These are phyloP conservation scores for Dacryopinax primogenitus DNA, from an alignment of 768 basidiomycete genomes.

Conservation along the genomic window DNA sequence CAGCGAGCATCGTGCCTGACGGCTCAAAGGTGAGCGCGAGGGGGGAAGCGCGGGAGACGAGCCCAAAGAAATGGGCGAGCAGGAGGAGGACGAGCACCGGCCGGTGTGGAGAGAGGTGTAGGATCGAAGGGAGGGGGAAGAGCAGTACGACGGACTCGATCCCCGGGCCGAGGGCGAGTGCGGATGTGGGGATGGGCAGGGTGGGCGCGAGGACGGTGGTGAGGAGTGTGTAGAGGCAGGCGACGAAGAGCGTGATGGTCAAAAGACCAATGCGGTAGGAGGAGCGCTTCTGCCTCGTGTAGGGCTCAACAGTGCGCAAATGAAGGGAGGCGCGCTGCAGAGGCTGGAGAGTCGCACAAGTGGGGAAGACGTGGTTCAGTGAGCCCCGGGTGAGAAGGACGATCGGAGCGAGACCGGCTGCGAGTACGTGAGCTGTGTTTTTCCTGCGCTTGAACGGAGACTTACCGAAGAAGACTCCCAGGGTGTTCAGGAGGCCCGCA, in stretches of 20 bases:
- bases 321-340: background rate
- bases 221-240: constrained; percentile 12
- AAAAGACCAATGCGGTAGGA: background rate
- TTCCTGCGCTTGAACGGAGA: background rate
- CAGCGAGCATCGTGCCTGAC: background rate
- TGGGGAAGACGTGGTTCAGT: background rate
- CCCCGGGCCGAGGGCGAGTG: background rate
- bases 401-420: background rate
- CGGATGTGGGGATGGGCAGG: constrained; percentile 11
- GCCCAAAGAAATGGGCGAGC: background rate
- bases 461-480: background rate
- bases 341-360: background rate
- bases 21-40: background rate
- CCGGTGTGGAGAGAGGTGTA: constrained; percentile 13
- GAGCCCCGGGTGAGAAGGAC: background rate
- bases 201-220: constrained; percentile 10
- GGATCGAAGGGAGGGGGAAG: constrained; percentile 10
- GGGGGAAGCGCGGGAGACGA: background rate
- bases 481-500: background rate
- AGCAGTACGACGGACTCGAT: background rate
- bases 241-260: background rate
- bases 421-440: background rate
- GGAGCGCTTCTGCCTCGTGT: background rate
- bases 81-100: background rate
- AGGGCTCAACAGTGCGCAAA: background rate